These are phyloP conservation scores for Halophytophthora batemanensis DNA, from an alignment of 352 stramenopile species.

Conservation along the genomic window DNA sequence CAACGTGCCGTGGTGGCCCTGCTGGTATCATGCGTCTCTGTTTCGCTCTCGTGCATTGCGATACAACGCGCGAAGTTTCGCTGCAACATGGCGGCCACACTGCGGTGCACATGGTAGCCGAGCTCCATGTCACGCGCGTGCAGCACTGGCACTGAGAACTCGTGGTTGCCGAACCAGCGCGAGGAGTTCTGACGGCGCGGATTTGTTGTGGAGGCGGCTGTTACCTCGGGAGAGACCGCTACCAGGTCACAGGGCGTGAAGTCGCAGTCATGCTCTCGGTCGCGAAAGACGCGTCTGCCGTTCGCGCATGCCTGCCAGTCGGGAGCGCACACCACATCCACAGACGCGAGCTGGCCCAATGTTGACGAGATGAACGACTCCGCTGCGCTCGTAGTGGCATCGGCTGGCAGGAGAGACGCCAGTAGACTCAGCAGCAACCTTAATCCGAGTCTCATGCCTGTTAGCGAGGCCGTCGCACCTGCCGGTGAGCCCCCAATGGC, in stretches of 20 bases:
- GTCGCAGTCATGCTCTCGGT: conserved; percentile 29
- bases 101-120: background rate
- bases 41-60: background rate
- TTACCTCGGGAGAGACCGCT: background rate
- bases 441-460: background rate
- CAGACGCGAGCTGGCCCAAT: conserved; percentile 26
- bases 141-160: conserved; percentile 26
- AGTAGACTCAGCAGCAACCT: background rate
- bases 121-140: conserved; percentile 4
- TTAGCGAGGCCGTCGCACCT: too few species aligned
- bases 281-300: conserved; percentile 33
- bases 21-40: conserved; percentile 2
- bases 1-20: background rate
- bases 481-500: too few species aligned
- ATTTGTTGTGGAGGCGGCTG: conserved; percentile 5
- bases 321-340: conserved; percentile 27
- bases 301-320: conserved; percentile 41
- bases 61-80: background rate
- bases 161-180: conserved; percentile 32
- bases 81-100: conserved; percentile 4
- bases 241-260: conserved; percentile 48
- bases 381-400: background rate
- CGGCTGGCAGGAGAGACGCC: background rate
- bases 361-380: conserved; percentile 3
- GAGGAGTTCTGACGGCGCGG: conserved; percentile 14